Evolutionary conservation across 768 basidiomycete species (phyloP).

Genomic region (Pleurotus djamor): DNA sequence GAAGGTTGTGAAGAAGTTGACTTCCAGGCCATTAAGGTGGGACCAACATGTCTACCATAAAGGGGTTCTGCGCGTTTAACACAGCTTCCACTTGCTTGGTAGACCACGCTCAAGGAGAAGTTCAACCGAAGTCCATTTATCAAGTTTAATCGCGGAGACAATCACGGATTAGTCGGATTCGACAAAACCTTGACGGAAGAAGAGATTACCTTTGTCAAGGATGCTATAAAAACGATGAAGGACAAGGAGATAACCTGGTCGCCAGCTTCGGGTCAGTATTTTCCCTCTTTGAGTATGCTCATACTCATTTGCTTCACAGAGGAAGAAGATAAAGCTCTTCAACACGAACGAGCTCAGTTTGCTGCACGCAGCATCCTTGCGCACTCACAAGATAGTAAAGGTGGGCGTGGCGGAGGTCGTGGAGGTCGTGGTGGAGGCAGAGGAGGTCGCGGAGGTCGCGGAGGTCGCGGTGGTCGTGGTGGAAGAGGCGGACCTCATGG

Average conservation of each 20-base stretch:
- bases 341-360: constrained; percentile 69
- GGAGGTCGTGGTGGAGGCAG: constrained; percentile 39
- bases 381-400: background rate
- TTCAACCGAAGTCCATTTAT: constrained; percentile 52
- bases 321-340: constrained; percentile 70
- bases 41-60: background rate
- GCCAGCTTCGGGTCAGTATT: constrained; percentile 51
- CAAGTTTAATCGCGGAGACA: constrained; percentile 43
- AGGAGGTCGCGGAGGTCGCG: constrained; percentile 42
- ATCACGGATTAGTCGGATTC: constrained; percentile 54
- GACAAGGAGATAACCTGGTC: constrained; percentile 66
- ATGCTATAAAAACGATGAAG: constrained; percentile 62
- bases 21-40: constrained; percentile 51
- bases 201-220: constrained; percentile 67
- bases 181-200: constrained; percentile 71
- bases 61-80: background rate
- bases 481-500: constrained; percentile 40
- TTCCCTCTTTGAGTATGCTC: background rate
- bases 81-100: background rate
- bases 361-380: constrained; percentile 46
- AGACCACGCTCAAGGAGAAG: constrained; percentile 48
- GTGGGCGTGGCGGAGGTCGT: constrained; percentile 27
- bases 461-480: constrained; percentile 28
- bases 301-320: constrained; percentile 33
- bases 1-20: constrained; percentile 50